These are phyloP conservation scores for Lichtheimia corymbifera DNA, from an alignment of 371 early-diverging fungal genomes.

Conservation along the genomic window DNA sequence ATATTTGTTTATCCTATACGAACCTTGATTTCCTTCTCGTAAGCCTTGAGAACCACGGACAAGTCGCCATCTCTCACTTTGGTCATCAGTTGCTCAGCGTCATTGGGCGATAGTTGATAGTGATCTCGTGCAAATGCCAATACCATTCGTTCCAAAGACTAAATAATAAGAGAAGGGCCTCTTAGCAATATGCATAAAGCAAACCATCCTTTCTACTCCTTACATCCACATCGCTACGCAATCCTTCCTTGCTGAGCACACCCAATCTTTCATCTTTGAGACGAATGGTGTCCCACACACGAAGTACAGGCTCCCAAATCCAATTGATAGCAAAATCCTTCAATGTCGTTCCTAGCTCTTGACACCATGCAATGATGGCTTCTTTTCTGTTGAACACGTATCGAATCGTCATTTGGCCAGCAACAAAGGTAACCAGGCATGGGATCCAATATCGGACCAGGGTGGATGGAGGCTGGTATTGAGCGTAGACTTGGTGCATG, in stretches of 20 bases:
- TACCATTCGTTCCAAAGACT: conserved; percentile 91
- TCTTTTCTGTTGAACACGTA: conserved; percentile 52
- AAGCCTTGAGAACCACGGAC: conserved; percentile 73
- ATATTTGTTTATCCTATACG: not conserved
- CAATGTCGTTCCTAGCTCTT: conserved; percentile 55
- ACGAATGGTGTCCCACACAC: conserved; percentile 86
- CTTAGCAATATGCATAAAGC: not conserved
- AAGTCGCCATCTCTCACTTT: conserved; percentile 79
- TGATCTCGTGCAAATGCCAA: conserved; percentile 75
- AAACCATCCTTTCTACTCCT: conserved; percentile 7
- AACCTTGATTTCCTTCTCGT: conserved; percentile 81
- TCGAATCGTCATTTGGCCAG: conserved; percentile 30
- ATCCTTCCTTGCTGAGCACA: conserved; percentile 73
- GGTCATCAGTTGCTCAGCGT: conserved; percentile 37
- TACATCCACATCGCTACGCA: conserved; percentile 81
- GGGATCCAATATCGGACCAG: conserved; percentile 70
- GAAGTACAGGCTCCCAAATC: conserved; percentile 75
- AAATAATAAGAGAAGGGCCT: not conserved
- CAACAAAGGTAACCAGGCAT: conserved; percentile 35
- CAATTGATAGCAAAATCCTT: conserved; percentile 70
- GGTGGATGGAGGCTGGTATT: conserved; percentile 46
- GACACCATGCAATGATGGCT: conserved; percentile 44
- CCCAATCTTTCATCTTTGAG: conserved; percentile 75
- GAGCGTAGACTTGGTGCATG: conserved; percentile 16
- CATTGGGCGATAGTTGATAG: conserved; percentile 38